Conservation (phyloP, 2,329 filamentous ascomycete genomes). For the Exophiala phaeomuriformis region DNA sequence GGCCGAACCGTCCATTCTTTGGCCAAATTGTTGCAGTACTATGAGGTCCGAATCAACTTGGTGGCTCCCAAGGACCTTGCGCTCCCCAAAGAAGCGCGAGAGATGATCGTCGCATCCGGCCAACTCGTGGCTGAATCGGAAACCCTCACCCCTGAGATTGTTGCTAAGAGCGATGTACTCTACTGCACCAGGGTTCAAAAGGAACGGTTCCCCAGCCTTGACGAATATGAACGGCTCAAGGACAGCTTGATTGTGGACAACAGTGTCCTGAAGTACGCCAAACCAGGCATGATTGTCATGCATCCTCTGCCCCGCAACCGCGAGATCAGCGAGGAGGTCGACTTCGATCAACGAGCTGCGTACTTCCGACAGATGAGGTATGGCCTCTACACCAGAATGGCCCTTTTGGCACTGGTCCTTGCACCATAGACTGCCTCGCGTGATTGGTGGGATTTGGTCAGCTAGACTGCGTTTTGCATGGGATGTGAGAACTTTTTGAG, state of each 20-base stretch:
- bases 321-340: slow-evolving; percentile 91
- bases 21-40: slow-evolving; percentile 87
- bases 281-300: slow-evolving; percentile 88
- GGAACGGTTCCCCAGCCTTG: slow-evolving; percentile 78
- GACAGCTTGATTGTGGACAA: slow-evolving; percentile 86
- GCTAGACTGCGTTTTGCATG: neutral
- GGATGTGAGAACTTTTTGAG: neutral
- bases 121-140: slow-evolving; percentile 71
- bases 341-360: slow-evolving; percentile 91
- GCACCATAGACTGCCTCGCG: slow-evolving; percentile 31
- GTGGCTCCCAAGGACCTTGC: slow-evolving; percentile 73
- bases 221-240: slow-evolving; percentile 81
- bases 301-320: slow-evolving; percentile 90
- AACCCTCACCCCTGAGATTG: slow-evolving; percentile 75
- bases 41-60: slow-evolving; percentile 88
- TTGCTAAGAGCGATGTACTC: slow-evolving; percentile 79
- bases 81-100: slow-evolving; percentile 67
- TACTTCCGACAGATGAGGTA: slow-evolving; percentile 99
- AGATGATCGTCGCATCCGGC: slow-evolving; percentile 63
- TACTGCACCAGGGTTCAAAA: slow-evolving; percentile 97
- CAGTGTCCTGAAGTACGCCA: slow-evolving; percentile 79
- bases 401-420: slow-evolving; percentile 89
- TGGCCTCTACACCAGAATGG: slow-evolving; percentile 97
- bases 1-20: slow-evolving; percentile 93
- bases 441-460: neutral